phyloP scores from a whole-genome alignment of 108 stramenopile species.

The Nitzschia palea region DNA sequence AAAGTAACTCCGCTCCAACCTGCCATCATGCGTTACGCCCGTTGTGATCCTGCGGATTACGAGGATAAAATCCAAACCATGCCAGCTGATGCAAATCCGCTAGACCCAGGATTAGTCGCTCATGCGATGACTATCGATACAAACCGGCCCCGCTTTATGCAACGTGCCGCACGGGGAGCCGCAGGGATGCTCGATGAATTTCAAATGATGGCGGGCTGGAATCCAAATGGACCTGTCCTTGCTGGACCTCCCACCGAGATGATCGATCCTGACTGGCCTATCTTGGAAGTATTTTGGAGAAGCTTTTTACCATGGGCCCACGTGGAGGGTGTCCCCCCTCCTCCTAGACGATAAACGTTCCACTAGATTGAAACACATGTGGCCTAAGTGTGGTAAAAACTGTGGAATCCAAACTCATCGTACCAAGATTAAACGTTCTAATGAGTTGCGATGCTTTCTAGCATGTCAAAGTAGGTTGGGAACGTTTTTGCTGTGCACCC shows the following conservation, averaged over 20 bases:
- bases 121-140: slow-evolving; percentile 70
- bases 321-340: slow-evolving; percentile 74
- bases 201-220: slow-evolving; percentile 26
- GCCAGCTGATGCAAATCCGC: slow-evolving; percentile 75
- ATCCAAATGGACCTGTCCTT: slow-evolving; percentile 18
- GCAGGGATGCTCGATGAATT: slow-evolving; percentile 7
- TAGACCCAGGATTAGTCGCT: slow-evolving; percentile 68
- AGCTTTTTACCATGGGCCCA: slow-evolving; percentile 77
- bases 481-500: slow-evolving; percentile 97
- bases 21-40: slow-evolving; percentile 62
- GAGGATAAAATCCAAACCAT: slow-evolving; percentile 65
- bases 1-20: slow-evolving; percentile 29
- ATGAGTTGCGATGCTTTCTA: slow-evolving; percentile 76
- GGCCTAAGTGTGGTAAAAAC: no score
- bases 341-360: slow-evolving; percentile 12
- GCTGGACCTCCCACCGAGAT: slow-evolving; percentile 37
- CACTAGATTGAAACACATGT: no score
- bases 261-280: slow-evolving; percentile 80
- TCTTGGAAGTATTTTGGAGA: slow-evolving; percentile 75
- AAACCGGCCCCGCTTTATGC: slow-evolving; percentile 65
- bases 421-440: neutral
- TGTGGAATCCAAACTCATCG: neutral
- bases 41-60: slow-evolving; percentile 63
- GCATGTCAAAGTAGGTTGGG: slow-evolving; percentile 94
- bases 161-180: slow-evolving; percentile 27